Base-by-base conservation (phyloP, 352 stramenopile species). In the Globisporangium echinulatum region DNA sequence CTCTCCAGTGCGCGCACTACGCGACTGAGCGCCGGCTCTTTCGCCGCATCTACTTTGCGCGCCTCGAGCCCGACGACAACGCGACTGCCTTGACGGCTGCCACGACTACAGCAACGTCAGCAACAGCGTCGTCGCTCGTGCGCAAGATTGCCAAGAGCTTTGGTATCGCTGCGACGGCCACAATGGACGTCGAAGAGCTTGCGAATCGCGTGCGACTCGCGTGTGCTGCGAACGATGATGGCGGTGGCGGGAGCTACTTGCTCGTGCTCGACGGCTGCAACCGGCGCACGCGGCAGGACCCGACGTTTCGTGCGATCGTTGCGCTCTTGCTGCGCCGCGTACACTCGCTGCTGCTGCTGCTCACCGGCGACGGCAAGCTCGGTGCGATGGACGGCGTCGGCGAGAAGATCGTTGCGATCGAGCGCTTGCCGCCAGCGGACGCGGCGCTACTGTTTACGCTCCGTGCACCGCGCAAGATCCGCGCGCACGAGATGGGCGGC, bases 211-310 rank as follows among this genome's bases (percentile, higher is more conserved):
- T 87, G 37, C 79, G 84, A 3, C 62, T 79, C 36, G 68, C 69
- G 40, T 87, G 69, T 17, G 64, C 65, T 4, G 71, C 77, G 38
- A 33, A 33, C 25, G 25, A 33, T 1, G 25, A 33, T 33, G 76
- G 69, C 42, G 15, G 44, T 15, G 52, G 43, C 43, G 8, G 52
- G 9, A 77, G 60, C 15, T 90, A 84, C 42, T 52, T 93, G 39
- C 69, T 95, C 19, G 76, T 95, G 19, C 53, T 95, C 10, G 85
- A 95, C 46, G 85, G 85, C 5, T 95, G 80, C 58, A 88, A 90
- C 52, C 67, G 75, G 25, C 52, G 58, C 1, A 77, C 77, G 10
- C 71, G 72, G 40, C 76, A 79, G 4, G 71, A 79, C 54, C 43
- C 62, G 1, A 55, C 61, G 8, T 88, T 92, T 47, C 75, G 76